Conservation (phyloP, 805 yeast genomes). For the Ogataea henricii region DNA sequence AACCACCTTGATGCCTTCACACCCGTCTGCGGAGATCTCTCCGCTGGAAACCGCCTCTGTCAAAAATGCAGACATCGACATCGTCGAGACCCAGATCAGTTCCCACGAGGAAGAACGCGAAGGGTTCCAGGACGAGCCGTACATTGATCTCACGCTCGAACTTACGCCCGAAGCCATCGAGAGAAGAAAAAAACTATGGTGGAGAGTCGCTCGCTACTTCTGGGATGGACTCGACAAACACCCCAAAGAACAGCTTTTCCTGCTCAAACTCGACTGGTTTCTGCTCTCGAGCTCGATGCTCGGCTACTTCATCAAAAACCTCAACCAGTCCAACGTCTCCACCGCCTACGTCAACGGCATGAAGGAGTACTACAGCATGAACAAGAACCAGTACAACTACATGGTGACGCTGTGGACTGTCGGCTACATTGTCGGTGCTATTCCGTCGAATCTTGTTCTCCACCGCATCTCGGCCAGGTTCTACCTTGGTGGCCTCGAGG, state of each 20-base stretch:
- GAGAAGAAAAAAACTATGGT: constrained; percentile 8
- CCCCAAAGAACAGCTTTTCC: constrained; percentile 37
- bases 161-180: constrained; percentile 2
- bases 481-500: constrained; percentile 45
- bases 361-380: constrained; percentile 53
- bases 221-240: constrained; percentile 39
- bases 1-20: no score
- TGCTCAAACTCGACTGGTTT: constrained; percentile 55
- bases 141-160: constrained; percentile 11
- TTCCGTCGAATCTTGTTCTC: constrained; percentile 48
- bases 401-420: constrained; percentile 47
- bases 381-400: constrained; percentile 51
- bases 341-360: constrained; percentile 71
- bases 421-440: constrained; percentile 50
- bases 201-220: constrained; percentile 18
- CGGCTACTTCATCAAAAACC: constrained; percentile 66
- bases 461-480: constrained; percentile 45
- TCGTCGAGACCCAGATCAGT: not conserved
- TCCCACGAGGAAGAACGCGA: not conserved
- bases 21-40: no score
- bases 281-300: constrained; percentile 53
- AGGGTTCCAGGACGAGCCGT: not conserved
- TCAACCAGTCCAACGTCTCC: constrained; percentile 59
- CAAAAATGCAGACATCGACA: constrained; percentile 2
- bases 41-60: not conserved